These are phyloP conservation scores for Cercospora canescens DNA, from an alignment of 2,329 filamentous ascomycete genomes.

Conservation along the genomic window DNA sequence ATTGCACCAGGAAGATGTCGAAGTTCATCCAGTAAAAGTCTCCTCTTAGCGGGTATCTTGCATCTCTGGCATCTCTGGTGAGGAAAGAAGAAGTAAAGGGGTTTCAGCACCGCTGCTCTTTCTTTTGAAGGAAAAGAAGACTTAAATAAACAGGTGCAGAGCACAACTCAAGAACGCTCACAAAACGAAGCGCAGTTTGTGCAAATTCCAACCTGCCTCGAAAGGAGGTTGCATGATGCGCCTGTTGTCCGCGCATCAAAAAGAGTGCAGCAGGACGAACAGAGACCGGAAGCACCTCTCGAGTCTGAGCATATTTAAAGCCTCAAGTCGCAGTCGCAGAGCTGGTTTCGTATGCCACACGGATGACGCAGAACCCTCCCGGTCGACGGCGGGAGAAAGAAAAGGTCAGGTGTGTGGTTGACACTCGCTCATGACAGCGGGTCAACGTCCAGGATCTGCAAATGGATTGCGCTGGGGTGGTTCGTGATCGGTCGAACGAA, in stretches of 20 bases:
- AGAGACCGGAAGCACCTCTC: constrained; percentile 26
- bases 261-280: constrained; percentile 16
- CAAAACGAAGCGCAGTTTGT: constrained; percentile 37
- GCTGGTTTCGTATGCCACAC: constrained; percentile 28
- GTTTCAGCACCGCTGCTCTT: constrained; percentile 26
- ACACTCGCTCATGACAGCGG: constrained; percentile 38
- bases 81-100: constrained; percentile 22
- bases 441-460: constrained; percentile 42
- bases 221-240: constrained; percentile 41
- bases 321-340: constrained; percentile 32
- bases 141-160: constrained; percentile 33
- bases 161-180: constrained; percentile 38
- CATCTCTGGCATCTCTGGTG: constrained; percentile 21
- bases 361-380: constrained; percentile 43
- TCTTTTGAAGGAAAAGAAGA: neutral
- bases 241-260: constrained; percentile 35
- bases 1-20: constrained; percentile 15
- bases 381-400: constrained; percentile 36
- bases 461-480: constrained; percentile 40
- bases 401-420: constrained; percentile 47
- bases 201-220: constrained; percentile 31
- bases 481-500: constrained; percentile 32
- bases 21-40: constrained; percentile 24
- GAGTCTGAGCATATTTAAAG: constrained; percentile 39
- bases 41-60: constrained; percentile 20